phyloP scores from a whole-genome alignment of 139 green algal genomes.

The Desmodesmus armatus region DNA sequence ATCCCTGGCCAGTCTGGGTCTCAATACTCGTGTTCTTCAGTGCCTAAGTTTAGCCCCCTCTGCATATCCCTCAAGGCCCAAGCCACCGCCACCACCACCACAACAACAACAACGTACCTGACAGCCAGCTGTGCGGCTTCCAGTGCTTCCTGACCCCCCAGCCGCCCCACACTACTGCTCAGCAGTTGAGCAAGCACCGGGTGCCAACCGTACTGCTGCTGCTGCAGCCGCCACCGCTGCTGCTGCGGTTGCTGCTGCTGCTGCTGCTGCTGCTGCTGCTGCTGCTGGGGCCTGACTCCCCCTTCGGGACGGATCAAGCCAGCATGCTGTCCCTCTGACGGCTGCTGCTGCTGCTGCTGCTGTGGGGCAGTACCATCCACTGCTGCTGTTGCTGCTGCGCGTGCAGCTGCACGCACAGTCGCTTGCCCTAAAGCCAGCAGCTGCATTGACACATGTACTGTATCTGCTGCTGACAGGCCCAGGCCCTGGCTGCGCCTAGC shows the following conservation, averaged over 20 bases:
- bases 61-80: no score
- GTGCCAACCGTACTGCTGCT: not conserved
- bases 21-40: no score
- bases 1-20: no score
- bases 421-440: not conserved
- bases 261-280: constrained; percentile 22
- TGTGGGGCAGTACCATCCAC: no score
- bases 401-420: not conserved
- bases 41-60: no score
- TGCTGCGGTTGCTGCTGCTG: not conserved
- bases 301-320: no score
- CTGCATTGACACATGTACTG: not conserved
- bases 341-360: not conserved
- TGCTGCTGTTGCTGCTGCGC: constrained; percentile 7
- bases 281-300: not conserved
- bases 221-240: not conserved
- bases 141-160: no score
- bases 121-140: no score
- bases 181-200: not conserved
- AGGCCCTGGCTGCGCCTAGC: no score
- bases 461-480: not conserved
- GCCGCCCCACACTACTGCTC: not conserved
- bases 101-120: not conserved
- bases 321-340: no score
- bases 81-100: not conserved